These are phyloP conservation scores for Leccinum laetum DNA, from an alignment of 1,284 basidiomycete species.

Conservation along the genomic window DNA sequence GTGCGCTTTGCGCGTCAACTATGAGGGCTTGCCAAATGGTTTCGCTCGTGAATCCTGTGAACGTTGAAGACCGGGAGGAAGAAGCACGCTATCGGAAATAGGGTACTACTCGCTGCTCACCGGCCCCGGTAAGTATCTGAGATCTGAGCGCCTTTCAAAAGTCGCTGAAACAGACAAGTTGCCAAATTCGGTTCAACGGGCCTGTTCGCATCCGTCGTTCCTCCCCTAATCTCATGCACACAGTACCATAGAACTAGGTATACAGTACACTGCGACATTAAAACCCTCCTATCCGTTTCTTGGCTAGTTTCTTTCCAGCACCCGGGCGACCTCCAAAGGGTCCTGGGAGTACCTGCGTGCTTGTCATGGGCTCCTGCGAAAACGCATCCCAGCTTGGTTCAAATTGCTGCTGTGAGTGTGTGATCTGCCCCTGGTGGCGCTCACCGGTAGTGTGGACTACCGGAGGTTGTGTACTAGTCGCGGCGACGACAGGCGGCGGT, in stretches of 20 bases:
- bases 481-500: constrained; percentile 39
- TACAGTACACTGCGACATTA: constrained; percentile 32
- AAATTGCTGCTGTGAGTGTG: constrained; percentile 20
- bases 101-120: constrained; percentile 21
- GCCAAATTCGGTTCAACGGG: constrained; percentile 22
- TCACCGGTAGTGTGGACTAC: constrained; percentile 16
- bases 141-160: not conserved
- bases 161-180: constrained; percentile 18
- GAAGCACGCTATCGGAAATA: constrained; percentile 14
- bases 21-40: constrained; percentile 15
- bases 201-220: not conserved
- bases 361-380: constrained; percentile 51
- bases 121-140: constrained; percentile 10
- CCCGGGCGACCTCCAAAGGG: constrained; percentile 63
- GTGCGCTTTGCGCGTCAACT: constrained; percentile 41
- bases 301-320: constrained; percentile 49
- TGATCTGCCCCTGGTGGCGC: constrained; percentile 1
- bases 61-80: constrained; percentile 15
- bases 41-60: constrained; percentile 14
- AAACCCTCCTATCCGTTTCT: constrained; percentile 77
- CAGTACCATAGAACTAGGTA: not conserved
- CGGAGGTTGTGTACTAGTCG: constrained; percentile 21
- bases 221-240: not conserved
- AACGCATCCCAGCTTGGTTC: constrained; percentile 18
- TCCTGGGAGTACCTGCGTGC: constrained; percentile 73